phyloP scores from a whole-genome alignment of 2,329 filamentous ascomycete species.

The Fusarium multiceps region DNA sequence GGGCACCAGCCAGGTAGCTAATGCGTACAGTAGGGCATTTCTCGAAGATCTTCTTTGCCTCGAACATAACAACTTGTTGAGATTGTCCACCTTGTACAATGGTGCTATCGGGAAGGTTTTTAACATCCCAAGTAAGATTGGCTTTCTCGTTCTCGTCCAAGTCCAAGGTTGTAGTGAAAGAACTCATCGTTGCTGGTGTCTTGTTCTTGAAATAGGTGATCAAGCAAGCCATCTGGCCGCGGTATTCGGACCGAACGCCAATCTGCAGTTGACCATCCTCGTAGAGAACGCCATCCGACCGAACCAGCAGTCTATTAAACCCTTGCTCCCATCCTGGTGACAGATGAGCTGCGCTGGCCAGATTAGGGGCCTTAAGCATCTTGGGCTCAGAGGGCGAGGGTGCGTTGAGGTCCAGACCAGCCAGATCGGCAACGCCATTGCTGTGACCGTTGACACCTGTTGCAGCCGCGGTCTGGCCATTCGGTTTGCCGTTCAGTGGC shows the following conservation, averaged over 20 bases:
- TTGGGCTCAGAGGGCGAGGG: slow-evolving; percentile 68
- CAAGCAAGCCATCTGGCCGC: slow-evolving; percentile 92
- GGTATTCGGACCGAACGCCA: slow-evolving; percentile 91
- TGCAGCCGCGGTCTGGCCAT: slow-evolving; percentile 50
- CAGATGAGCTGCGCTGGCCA: slow-evolving; percentile 91
- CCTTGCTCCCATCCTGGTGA: slow-evolving; percentile 95
- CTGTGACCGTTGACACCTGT: slow-evolving; percentile 64
- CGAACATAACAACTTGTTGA: slow-evolving; percentile 95
- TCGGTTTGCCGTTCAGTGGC: slow-evolving; percentile 61
- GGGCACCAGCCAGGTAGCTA: slow-evolving; percentile 90
- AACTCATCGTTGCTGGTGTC: slow-evolving; percentile 83
- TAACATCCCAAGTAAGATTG: slow-evolving; percentile 85
- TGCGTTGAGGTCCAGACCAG: slow-evolving; percentile 81
- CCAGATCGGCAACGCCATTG: slow-evolving; percentile 73
- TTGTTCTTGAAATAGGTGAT: slow-evolving; percentile 98
- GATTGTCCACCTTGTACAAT: slow-evolving; percentile 81
- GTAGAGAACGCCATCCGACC: slow-evolving; percentile 87
- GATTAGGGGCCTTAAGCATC: slow-evolving; percentile 76
- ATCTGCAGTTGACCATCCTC: slow-evolving; percentile 96
- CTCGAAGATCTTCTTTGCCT: slow-evolving; percentile 82
- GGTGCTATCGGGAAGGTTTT: slow-evolving; percentile 85
- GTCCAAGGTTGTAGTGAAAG: slow-evolving; percentile 94
- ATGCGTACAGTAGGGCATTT: slow-evolving; percentile 92
- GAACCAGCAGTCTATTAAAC: slow-evolving; percentile 83
- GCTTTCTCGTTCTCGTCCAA: slow-evolving; percentile 74